Base-by-base conservation (phyloP, 73 alveolate species). In the Blepharisma stoltei region DNA sequence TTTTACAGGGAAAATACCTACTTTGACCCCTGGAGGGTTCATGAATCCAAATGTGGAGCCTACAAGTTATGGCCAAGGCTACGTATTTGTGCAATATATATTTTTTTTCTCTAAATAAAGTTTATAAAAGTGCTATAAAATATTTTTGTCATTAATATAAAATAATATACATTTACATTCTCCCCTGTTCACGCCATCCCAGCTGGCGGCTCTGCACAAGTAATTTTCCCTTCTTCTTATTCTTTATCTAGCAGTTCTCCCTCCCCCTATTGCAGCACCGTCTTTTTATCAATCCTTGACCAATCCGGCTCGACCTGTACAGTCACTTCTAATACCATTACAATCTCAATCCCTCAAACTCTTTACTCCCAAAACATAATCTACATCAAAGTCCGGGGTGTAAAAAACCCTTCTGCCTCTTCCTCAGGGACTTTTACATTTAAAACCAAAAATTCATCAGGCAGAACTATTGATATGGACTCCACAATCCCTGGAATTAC, bases 161-260 rank as follows among this genome's bases (percentile, higher is more conserved):
- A n/a, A n/a, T n/a, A n/a, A n/a, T n/a, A 76, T 60, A 45, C 53
- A 27, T 53, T 81, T 18, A 11, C 38, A 54, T 81, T 81, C 32
- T 38, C 60, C n/a, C 81, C 83, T 25, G 52, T 21, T 38, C 83
- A 81, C 44, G 43, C n/a, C 14, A 78, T 81, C 6, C 89, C 89
- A 47, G 20, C 27, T 44, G 88, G 88, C 41, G 88, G 86, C 20
- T 67, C 82, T 11, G 75, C 75, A 54, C 38, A 70, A 11, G 27
- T 81, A 18, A 37, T 50, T 54, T 81, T 81, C 78, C 89, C 89
- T 41, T 21, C 81, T 48, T 77, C 53, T 6, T 81, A 76, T 77
- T 25, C 81, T 9, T 43, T 53, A 44, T 25, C 55, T 7, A 37
- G 67, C 20, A 46, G 71, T 9, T 48, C 38, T 60, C 73, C 86